phyloP scores from a whole-genome alignment of 106 monocot genomes.

The Dioscorea alata region DNA sequence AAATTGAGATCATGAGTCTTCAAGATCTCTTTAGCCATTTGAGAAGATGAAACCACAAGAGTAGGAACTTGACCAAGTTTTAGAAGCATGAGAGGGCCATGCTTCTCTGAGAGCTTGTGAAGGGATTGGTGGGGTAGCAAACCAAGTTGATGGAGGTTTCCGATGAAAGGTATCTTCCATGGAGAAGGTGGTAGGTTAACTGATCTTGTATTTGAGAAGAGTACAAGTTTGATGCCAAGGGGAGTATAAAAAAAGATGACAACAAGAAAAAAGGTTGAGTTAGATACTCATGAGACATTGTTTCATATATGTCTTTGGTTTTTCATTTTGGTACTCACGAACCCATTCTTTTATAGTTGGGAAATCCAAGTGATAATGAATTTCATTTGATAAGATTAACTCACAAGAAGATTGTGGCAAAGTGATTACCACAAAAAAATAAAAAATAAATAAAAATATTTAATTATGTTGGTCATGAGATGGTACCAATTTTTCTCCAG shows the following conservation, averaged over 20 bases:
- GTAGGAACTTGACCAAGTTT: slow-evolving; percentile 6
- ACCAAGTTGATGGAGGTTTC: slow-evolving; percentile 24
- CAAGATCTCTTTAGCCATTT: slow-evolving; percentile 4
- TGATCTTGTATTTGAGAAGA: neutral
- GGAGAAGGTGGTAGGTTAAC: slow-evolving; percentile 11
- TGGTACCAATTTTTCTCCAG: no score
- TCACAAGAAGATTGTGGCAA: no score
- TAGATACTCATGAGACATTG: no score
- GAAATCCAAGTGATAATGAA: no score
- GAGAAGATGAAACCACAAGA: slow-evolving; percentile 10
- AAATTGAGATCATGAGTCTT: slow-evolving; percentile 18
- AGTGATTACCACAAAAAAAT: no score
- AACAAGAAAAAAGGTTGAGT: no score
- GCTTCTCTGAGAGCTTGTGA: neutral
- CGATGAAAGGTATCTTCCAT: slow-evolving; percentile 14
- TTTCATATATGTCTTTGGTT: no score
- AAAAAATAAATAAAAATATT: no score
- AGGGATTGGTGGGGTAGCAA: slow-evolving; percentile 6
- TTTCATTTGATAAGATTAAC: no score
- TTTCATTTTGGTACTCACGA: no score
- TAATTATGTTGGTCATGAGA: no score
- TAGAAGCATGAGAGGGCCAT: slow-evolving; percentile 20
- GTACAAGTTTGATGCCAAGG: neutral
- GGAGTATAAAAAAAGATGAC: neutral
- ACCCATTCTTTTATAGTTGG: no score